Percentiles rank a stretch among this genome's conserved stretches.
Conservation (phyloP, 441 rosid species). For the Biscutella laevigata region DNA sequence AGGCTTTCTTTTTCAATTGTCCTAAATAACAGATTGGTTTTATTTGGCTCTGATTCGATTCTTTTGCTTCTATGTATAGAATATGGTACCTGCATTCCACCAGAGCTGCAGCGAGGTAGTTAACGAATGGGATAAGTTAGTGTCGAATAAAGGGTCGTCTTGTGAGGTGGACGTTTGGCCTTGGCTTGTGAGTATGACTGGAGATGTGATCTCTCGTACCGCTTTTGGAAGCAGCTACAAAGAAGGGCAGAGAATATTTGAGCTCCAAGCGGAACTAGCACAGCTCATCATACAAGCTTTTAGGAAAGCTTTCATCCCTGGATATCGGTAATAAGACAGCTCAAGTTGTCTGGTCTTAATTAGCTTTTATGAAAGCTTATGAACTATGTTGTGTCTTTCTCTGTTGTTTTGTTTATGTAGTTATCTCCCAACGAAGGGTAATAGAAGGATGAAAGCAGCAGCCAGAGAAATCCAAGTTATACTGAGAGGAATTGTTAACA, state of each 20-base stretch:
- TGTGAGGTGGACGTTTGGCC: slow-evolving; percentile 47
- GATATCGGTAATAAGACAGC: slow-evolving; percentile 27
- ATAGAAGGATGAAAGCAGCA: slow-evolving; percentile 19
- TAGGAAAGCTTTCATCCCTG: slow-evolving; percentile 28
- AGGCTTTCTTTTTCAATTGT: no score
- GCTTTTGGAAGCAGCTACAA: slow-evolving; percentile 46
- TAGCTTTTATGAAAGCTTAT: background rate
- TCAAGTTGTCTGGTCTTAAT: background rate
- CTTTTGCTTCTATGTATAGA: slow-evolving; percentile 24
- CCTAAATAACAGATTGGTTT: no score
- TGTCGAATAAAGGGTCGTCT: slow-evolving; percentile 9
- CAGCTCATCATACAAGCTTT: slow-evolving; percentile 10
- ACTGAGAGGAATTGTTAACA: slow-evolving; percentile 23
- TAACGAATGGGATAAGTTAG: slow-evolving; percentile 28
- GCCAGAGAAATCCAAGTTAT: slow-evolving; percentile 15
- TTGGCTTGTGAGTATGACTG: slow-evolving; percentile 31
- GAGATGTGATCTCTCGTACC: slow-evolving; percentile 41
- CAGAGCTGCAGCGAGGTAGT: slow-evolving; percentile 29
- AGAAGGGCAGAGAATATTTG: slow-evolving; percentile 40
- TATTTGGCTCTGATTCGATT: no score
- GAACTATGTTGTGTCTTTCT: background rate
- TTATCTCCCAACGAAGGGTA: slow-evolving; percentile 23
- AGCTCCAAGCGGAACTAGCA: slow-evolving; percentile 30
- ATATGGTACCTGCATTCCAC: slow-evolving; percentile 37
- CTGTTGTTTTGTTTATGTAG: background rate